Base-by-base conservation (phyloP, 106 monocot species). In the Gastrodia elata region DNA sequence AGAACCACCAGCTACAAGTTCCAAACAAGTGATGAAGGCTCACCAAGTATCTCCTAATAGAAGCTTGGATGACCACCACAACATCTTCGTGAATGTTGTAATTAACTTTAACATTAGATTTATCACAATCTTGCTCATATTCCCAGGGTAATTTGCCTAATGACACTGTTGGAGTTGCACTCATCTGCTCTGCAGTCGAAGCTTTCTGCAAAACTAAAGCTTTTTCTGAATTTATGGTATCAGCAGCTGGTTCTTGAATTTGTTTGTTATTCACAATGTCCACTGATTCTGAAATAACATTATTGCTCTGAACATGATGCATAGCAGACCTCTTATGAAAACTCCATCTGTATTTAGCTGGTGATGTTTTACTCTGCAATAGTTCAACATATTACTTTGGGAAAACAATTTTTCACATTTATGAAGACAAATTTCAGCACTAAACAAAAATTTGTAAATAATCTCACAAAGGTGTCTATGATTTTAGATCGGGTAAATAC, bases 321-420 rank as follows among this genome's bases (percentile, higher is more conserved):
- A 73, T 78, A 30, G 76, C 46, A 58, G 93, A 91, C 82, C 77
- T 98, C 83, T 86, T 90, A 24, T 88, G 79, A 73, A 98, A 93
- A 77, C 97, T 93, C 97, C 97, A 98, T 52, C 82, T 81, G 33
- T 83, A 77, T 71, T 93, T 98, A 44, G 82, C 87, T 49, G 85
- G 81, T 78, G 87, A 78, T 65, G 74, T 76, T 82, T 86, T 86
- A 64, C 56, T 75, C 94, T 94, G 72, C 36, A 87, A 75, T n/a
- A 20, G 36, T 67, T 36, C 28, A 38, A 67, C 36, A 67, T 16
- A 59, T 59, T 24, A 56, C 8, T 22, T 56, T 56, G 56, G 22
- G 4, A 5, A 4, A 56, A 56, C 22, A n/a, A n/a, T n/a, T n/a
- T n/a, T n/a, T n/a, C n/a, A n/a, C n/a, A n/a, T n/a, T n/a, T n/a